phyloP scores from a whole-genome alignment of 495 filamentous ascomycete species.

The Aspergillus taichungensis region DNA sequence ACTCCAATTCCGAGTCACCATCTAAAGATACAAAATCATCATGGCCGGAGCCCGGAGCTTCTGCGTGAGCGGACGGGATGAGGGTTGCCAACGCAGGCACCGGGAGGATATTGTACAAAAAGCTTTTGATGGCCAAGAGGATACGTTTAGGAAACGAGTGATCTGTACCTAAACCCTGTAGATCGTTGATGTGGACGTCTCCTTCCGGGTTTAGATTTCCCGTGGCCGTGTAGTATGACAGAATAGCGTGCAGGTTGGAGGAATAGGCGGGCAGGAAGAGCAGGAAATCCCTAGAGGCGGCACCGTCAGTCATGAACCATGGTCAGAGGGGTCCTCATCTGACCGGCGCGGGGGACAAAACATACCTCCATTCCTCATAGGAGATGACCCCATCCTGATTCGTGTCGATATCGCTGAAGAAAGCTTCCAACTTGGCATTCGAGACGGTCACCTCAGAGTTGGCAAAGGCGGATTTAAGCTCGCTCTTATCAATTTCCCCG shows the following conservation, averaged over 20 bases:
- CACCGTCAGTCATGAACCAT: conserved; percentile 15
- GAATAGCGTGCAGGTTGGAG: conserved; percentile 69
- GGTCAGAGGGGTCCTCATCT: conserved; percentile 1
- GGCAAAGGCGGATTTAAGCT: conserved; percentile 69
- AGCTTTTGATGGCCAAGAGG: conserved; percentile 26
- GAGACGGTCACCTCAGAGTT: conserved; percentile 73
- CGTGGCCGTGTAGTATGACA: conserved; percentile 87
- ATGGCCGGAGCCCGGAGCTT: conserved; percentile 19
- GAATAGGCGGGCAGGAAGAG: conserved; percentile 78
- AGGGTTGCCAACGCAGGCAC: conserved; percentile 30
- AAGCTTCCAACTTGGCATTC: conserved; percentile 64
- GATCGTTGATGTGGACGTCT: conserved; percentile 85
- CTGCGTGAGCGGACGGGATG: conserved; percentile 32
- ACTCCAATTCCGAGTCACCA: conserved; percentile 35
- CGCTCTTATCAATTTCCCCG: conserved; percentile 78
- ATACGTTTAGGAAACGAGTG: conserved; percentile 55
- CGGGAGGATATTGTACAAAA: conserved; percentile 36
- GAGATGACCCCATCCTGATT: conserved; percentile 83
- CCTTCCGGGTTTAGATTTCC: conserved; percentile 89
- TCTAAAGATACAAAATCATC: conserved; percentile 26
- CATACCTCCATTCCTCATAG: conserved; percentile 95
- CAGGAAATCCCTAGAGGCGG: conserved; percentile 67
- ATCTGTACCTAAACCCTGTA: conserved; percentile 91
- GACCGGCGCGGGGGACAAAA: background rate
- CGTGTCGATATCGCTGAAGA: conserved; percentile 82